phyloP scores from a whole-genome alignment of 2,329 filamentous ascomycete genomes.

The Hyphodiscus sp. region DNA sequence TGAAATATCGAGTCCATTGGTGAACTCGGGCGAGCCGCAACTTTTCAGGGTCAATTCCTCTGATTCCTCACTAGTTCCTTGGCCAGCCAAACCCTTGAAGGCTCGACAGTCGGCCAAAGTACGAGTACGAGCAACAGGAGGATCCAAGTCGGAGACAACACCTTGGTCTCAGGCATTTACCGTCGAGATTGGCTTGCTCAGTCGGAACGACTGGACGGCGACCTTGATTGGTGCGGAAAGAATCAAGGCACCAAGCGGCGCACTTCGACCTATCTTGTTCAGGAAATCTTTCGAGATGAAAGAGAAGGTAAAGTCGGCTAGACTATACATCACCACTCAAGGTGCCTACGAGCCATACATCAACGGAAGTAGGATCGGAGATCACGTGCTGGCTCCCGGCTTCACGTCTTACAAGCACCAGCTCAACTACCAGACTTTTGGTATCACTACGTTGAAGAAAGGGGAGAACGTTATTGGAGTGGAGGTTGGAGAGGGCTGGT shows the following conservation, averaged over 20 bases:
- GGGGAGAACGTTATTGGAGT: slow-evolving; percentile 36
- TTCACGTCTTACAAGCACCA: slow-evolving; percentile 42
- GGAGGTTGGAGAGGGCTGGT: slow-evolving; percentile 46
- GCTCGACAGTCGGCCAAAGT: slow-evolving; percentile 27
- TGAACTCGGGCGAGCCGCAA: not conserved
- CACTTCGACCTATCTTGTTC: slow-evolving; percentile 31
- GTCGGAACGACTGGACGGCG: slow-evolving; percentile 29
- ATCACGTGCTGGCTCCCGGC: slow-evolving; percentile 33
- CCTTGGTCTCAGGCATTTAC: slow-evolving; percentile 27
- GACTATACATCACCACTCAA: slow-evolving; percentile 32
- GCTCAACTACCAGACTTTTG: slow-evolving; percentile 46
- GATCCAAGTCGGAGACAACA: slow-evolving; percentile 6
- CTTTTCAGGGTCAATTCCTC: slow-evolving; percentile 8
- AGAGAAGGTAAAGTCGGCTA: slow-evolving; percentile 14
- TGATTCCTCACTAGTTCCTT: slow-evolving; percentile 37
- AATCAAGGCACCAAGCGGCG: not conserved
- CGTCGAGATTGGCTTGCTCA: slow-evolving; percentile 32
- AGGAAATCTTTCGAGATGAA: slow-evolving; percentile 28
- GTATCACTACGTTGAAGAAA: slow-evolving; percentile 38
- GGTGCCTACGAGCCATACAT: slow-evolving; percentile 32
- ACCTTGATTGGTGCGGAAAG: slow-evolving; percentile 21
- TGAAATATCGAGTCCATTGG: slow-evolving; percentile 30
- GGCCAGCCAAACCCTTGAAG: slow-evolving; percentile 33
- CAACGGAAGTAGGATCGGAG: slow-evolving; percentile 29
- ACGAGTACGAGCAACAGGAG: slow-evolving; percentile 26